Conservation (phyloP, 306 rosid species). For the Trichosanthes truncata region DNA sequence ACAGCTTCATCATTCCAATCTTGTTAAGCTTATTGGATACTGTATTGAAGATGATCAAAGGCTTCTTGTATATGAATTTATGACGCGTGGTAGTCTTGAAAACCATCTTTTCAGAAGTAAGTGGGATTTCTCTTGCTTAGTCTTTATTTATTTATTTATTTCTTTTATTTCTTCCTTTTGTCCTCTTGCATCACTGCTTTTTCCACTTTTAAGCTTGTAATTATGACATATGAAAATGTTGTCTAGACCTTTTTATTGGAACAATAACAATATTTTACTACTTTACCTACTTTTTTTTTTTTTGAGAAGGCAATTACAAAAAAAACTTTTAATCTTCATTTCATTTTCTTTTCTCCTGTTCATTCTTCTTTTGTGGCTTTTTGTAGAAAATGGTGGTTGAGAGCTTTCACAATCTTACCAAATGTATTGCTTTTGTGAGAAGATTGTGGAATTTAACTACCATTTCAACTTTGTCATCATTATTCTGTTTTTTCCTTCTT, state of each 20-base stretch:
- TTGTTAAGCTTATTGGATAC: constrained; percentile 86
- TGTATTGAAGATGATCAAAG: constrained; percentile 96
- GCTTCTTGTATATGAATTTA: constrained; percentile 88
- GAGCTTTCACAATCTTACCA: background rate
- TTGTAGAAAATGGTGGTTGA: background rate
- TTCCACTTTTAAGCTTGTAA: background rate
- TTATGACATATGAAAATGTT: background rate
- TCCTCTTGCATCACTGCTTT: background rate
- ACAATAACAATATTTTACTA: background rate
- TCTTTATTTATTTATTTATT: background rate
- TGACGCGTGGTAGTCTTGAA: constrained; percentile 96
- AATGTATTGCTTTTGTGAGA: background rate
- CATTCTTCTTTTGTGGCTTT: background rate
- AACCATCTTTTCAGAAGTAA: constrained; percentile 93
- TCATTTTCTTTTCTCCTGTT: background rate
- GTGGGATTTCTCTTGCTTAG: constrained; percentile 15
- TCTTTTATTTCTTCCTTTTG: background rate
- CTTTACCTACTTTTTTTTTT: background rate
- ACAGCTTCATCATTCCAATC: constrained; percentile 96
- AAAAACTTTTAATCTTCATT: background rate
- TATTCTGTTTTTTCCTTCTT: background rate
- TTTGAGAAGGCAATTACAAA: background rate
- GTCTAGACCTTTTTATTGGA: background rate
- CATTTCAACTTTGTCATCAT: background rate
- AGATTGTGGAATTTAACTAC: background rate